A percentile compares a stretch with the other conserved stretches of the same genome.
phyloP scores from a whole-genome alignment of 2,329 filamentous ascomycete species.

The Fusarium buharicum region DNA sequence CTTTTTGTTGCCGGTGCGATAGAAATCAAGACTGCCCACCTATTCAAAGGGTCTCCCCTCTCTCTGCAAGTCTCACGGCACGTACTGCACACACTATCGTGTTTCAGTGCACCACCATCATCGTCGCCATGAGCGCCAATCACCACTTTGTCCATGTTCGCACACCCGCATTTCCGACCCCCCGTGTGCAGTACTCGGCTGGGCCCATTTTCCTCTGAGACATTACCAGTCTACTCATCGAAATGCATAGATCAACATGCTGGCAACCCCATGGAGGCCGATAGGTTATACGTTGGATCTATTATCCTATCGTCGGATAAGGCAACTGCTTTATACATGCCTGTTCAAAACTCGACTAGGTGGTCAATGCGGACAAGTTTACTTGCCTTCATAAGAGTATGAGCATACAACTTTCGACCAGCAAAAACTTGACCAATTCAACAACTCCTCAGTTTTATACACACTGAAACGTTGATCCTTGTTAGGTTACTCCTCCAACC shows the following conservation, averaged over 20 bases:
- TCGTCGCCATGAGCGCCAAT: constrained; percentile 13
- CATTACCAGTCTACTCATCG: neutral
- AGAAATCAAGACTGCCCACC: too few species aligned
- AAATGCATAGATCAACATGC: neutral
- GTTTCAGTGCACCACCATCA: constrained; percentile 25
- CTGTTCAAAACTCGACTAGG: neutral
- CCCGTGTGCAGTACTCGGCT: neutral
- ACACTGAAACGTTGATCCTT: neutral
- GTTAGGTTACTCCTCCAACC: neutral
- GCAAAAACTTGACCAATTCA: constrained; percentile 1
- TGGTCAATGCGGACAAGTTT: neutral
- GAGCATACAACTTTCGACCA: neutral
- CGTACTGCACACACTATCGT: constrained; percentile 7
- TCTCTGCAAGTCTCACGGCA: constrained; percentile 23
- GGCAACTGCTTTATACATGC: neutral
- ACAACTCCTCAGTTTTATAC: constrained; percentile 4
- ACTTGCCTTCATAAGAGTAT: neutral
- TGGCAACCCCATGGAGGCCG: too few species aligned
- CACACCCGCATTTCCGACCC: neutral
- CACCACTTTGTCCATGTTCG: constrained; percentile 2
- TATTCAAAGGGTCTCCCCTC: neutral
- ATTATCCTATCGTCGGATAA: neutral
- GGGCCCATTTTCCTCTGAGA: neutral
- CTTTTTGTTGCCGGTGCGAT: neutral
- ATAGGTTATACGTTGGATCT: too few species aligned